Evolutionary conservation across 805 yeast species (phyloP).

Genomic region (Yarrowia sp.): DNA sequence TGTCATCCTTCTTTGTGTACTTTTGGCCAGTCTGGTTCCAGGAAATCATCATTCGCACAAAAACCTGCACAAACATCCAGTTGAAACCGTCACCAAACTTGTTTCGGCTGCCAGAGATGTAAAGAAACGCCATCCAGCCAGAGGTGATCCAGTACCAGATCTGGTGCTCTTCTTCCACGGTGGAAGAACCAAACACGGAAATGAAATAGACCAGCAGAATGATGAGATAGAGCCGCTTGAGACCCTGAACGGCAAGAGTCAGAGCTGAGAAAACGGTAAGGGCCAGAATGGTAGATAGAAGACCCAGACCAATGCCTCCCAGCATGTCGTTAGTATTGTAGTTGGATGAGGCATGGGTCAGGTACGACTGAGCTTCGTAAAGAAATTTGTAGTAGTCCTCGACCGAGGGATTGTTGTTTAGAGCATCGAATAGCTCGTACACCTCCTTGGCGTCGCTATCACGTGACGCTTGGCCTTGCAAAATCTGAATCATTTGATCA

Average conservation of each 20-base stretch:
- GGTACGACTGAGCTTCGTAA: conserved; percentile 38
- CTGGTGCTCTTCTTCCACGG: conserved; percentile 95
- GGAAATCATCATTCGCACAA: conserved; percentile 61
- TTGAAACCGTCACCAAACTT: conserved; percentile 29
- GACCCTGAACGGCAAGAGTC: conserved; percentile 25
- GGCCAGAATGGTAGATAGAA: conserved; percentile 37
- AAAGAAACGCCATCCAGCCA: conserved; percentile 36
- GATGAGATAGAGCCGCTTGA: conserved; percentile 30
- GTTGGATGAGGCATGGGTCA: conserved; percentile 54
- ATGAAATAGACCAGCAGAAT: conserved; percentile 44
- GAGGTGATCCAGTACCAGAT: conserved; percentile 83
- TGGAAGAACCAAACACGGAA: conserved; percentile 77
- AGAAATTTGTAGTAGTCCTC: conserved; percentile 42
- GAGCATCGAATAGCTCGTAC: neutral
- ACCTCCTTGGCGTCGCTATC: conserved; percentile 26
- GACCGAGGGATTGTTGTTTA: neutral
- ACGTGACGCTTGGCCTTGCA: conserved; percentile 26
- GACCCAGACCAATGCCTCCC: conserved; percentile 41
- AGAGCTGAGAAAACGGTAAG: conserved; percentile 31
- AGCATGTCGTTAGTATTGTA: conserved; percentile 57
- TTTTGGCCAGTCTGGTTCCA: conserved; percentile 95
- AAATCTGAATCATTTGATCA: conserved; percentile 33
- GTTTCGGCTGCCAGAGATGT: conserved; percentile 28
- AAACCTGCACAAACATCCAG: conserved; percentile 33
- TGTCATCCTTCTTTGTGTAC: conserved; percentile 49